Evolutionary conservation across 2,329 filamentous ascomycete species (phyloP).

Genomic region (Fusarium praegraminearum): DNA sequence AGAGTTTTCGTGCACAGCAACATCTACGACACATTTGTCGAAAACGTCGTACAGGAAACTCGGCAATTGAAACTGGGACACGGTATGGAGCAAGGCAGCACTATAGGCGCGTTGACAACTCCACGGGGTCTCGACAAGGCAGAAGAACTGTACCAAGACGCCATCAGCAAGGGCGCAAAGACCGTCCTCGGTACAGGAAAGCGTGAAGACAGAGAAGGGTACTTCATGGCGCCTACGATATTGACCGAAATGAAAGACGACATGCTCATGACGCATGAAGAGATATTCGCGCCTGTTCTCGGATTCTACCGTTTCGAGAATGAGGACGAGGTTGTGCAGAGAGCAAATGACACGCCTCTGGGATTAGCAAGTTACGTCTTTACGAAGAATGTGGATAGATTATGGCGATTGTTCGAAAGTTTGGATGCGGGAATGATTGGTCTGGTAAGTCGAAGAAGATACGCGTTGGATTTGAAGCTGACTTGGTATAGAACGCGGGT

Average conservation of each 20-base stretch:
- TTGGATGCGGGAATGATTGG: conserved; percentile 40
- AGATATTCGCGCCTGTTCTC: conserved; percentile 33
- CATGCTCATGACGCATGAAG: conserved; percentile 29
- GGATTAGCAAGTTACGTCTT: conserved; percentile 30
- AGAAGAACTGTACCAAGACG: conserved; percentile 18
- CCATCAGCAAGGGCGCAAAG: conserved; percentile 12
- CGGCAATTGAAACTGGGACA: not conserved
- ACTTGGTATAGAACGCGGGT: not conserved
- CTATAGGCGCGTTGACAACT: conserved; percentile 30
- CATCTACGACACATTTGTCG: conserved; percentile 63
- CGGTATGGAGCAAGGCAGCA: not conserved
- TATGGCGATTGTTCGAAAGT: conserved; percentile 32
- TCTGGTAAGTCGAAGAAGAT: not conserved
- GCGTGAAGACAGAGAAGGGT: not conserved
- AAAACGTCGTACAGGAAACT: conserved; percentile 1
- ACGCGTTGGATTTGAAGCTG: fast-evolving
- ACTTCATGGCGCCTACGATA: conserved; percentile 35
- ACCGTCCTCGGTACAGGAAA: conserved; percentile 5
- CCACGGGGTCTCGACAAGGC: conserved; percentile 15
- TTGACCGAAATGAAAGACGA: conserved; percentile 12
- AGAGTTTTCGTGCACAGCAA: conserved; percentile 68
- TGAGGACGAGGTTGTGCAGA: conserved; percentile 27
- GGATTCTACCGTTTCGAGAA: conserved; percentile 27
- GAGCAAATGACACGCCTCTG: conserved; percentile 29
- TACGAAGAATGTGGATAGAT: conserved; percentile 29